Percentiles rank a stretch among this genome's conserved stretches.
Evolutionary conservation across 257 asterid species (phyloP).

Genomic region (Plantago major): DNA sequence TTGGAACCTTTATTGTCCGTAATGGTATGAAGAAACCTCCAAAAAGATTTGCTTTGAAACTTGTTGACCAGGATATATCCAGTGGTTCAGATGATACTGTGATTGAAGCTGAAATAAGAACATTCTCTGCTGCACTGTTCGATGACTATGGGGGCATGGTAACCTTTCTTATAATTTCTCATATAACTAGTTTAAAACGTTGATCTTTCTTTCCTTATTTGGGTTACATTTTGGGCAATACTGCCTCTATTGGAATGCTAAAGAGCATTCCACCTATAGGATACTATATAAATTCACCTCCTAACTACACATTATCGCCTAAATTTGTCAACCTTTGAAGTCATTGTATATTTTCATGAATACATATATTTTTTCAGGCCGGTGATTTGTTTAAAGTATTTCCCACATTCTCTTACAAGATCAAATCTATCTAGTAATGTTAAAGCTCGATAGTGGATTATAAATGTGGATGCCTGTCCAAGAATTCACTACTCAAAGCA

Average conservation of each 20-base stretch:
- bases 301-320: too few relatives aligned
- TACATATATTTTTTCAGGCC: too few relatives aligned
- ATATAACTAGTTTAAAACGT: constrained; percentile 5
- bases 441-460: neutral
- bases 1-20: constrained; percentile 78
- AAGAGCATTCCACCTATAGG: too few relatives aligned
- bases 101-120: constrained; percentile 72
- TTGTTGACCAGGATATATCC: constrained; percentile 57
- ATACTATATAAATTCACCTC: too few relatives aligned
- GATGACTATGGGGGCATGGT: constrained; percentile 97
- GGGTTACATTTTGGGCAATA: too few relatives aligned
- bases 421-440: neutral
- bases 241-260: too few relatives aligned
- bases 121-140: constrained; percentile 91
- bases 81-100: constrained; percentile 65
- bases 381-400: too few relatives aligned
- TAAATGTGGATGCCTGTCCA: too few relatives aligned
- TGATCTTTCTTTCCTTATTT: constrained; percentile 2
- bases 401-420: neutral
- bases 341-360: too few relatives aligned
- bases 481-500: neutral
- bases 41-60: constrained; percentile 79
- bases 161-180: constrained; percentile 21
- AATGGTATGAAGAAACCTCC: constrained; percentile 84
- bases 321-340: too few relatives aligned